Percentiles rank a stretch among this genome's conserved stretches.
These are phyloP conservation scores for Saraca asoca DNA, from an alignment of 331 rosid species.

Conservation along the genomic window DNA sequence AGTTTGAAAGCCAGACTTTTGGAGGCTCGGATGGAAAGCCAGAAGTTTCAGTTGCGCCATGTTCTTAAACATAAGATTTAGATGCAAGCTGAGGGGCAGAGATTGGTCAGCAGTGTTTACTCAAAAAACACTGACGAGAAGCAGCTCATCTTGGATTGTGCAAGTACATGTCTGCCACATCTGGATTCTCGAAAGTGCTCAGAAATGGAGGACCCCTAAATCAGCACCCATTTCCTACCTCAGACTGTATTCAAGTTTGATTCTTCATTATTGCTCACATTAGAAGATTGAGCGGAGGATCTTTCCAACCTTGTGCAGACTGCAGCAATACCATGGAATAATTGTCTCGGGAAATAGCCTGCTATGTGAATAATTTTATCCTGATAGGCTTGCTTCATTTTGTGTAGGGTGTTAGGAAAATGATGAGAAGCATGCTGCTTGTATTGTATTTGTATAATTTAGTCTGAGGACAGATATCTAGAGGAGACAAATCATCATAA, in stretches of 20 bases:
- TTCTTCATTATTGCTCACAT: conserved; percentile 34
- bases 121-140: conserved; percentile 28
- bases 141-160: conserved; percentile 35
- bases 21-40: conserved; percentile 86
- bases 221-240: conserved; percentile 37
- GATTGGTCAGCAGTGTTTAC: conserved; percentile 29
- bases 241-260: conserved; percentile 27
- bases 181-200: conserved; percentile 45
- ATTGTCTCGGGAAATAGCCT: conserved; percentile 28
- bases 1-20: conserved; percentile 84
- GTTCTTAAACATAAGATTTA: conserved; percentile 81
- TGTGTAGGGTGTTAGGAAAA: conserved; percentile 36
- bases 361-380: conserved; percentile 26
- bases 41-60: conserved; percentile 76
- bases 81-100: conserved; percentile 32
- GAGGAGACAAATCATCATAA: conserved; percentile 39
- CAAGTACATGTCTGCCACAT: conserved; percentile 31
- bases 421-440: conserved; percentile 47
- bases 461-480: conserved; percentile 40
- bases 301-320: conserved; percentile 28
- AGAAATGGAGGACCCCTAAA: conserved; percentile 37
- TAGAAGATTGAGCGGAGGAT: conserved; percentile 30
- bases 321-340: conserved; percentile 30
- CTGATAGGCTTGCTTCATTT: conserved; percentile 21
- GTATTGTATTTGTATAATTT: conserved; percentile 37